Evolutionary conservation across 1,284 basidiomycete species (phyloP).

Genomic region (Thecaphora thlaspeos): DNA sequence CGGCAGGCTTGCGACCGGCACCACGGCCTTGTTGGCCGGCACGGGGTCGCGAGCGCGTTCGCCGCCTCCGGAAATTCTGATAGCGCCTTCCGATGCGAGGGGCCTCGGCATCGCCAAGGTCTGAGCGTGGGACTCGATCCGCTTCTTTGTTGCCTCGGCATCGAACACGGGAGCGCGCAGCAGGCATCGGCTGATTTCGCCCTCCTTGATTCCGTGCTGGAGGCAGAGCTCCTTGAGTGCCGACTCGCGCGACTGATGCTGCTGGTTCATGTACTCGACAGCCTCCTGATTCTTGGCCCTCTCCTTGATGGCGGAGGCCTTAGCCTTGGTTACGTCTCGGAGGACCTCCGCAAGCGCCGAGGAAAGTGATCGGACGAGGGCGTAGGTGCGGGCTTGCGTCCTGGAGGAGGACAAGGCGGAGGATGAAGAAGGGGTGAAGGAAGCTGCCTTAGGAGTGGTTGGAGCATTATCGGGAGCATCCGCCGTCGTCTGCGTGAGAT

Average conservation of each 20-base stretch:
- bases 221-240: conserved; percentile 32
- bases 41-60: neutral
- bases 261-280: conserved; percentile 24
- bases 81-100: neutral
- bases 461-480: conserved; percentile 10
- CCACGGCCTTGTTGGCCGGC: neutral
- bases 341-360: conserved; percentile 19
- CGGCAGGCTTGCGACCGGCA: conserved; percentile 16
- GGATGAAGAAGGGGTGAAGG: neutral
- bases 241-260: conserved; percentile 28
- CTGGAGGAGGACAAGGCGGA: no score
- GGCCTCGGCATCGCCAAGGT: neutral
- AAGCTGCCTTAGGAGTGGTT: neutral
- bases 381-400: neutral
- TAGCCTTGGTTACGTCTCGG: conserved; percentile 14
- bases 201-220: conserved; percentile 39
- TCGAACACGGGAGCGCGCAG: conserved; percentile 34
- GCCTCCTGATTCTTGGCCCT: conserved; percentile 12
- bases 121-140: neutral
- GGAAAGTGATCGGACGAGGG: conserved; percentile 12
- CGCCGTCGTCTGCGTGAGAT: conserved; percentile 15
- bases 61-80: neutral
- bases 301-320: conserved; percentile 6
- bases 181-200: conserved; percentile 35
- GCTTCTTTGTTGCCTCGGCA: conserved; percentile 22